Percentiles rank a stretch among this genome's conserved stretches.
These are phyloP conservation scores for Lentinula sp. DNA, from an alignment of 768 basidiomycete genomes.

Conservation along the genomic window DNA sequence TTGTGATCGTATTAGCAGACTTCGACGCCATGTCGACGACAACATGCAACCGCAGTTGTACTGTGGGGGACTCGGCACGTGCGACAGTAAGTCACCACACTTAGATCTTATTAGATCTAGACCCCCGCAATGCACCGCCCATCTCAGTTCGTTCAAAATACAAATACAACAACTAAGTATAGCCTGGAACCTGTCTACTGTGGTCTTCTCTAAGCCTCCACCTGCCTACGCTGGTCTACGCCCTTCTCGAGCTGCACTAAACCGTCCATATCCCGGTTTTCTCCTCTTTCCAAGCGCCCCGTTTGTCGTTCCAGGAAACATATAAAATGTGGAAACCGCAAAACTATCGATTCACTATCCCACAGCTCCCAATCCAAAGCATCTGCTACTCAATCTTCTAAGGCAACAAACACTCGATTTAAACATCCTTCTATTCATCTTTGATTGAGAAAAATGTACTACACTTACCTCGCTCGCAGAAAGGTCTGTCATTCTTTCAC, in stretches of 20 bases:
- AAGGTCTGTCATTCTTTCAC: not conserved
- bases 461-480: constrained; percentile 1
- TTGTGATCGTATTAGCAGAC: not conserved
- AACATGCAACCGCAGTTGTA: too few relatives aligned
- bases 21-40: too few relatives aligned
- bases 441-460: not conserved
- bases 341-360: not conserved
- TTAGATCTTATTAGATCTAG: not conserved
- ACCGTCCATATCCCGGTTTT: not conserved
- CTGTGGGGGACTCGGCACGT: not conserved
- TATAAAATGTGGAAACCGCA: not conserved
- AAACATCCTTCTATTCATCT: not conserved
- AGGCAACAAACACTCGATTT: not conserved
- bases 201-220: not conserved
- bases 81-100: not conserved
- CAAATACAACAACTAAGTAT: not conserved
- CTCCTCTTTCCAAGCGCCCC: not conserved
- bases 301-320: not conserved
- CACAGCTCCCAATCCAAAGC: not conserved
- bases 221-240: constrained; percentile 1
- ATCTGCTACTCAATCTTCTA: not conserved
- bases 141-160: not conserved
- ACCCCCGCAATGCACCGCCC: not conserved
- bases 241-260: not conserved
- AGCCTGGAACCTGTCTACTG: not conserved